A percentile compares a stretch with the other conserved stretches of the same genome.
Conservation (phyloP, 1,139 yeast species). For the Candida sp. region DNA sequence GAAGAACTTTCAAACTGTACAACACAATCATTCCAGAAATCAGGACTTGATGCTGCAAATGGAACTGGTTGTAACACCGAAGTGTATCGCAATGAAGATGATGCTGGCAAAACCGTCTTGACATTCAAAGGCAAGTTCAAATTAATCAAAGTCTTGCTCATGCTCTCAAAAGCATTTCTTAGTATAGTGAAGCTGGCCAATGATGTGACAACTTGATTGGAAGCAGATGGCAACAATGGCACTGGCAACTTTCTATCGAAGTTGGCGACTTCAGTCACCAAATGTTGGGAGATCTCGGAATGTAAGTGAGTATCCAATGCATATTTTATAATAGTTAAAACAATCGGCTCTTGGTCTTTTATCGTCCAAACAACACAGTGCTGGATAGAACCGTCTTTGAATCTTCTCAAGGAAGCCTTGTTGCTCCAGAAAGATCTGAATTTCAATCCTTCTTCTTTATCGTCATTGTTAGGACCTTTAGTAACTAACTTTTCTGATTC, state of each 20-base stretch:
- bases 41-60: slow-evolving; percentile 76
- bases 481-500: slow-evolving; percentile 84
- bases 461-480: slow-evolving; percentile 79
- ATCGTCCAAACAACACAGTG: slow-evolving; percentile 90
- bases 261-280: slow-evolving; percentile 43
- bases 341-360: slow-evolving; percentile 64
- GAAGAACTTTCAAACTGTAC: slow-evolving; percentile 88
- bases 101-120: slow-evolving; percentile 72
- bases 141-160: slow-evolving; percentile 56
- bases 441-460: slow-evolving; percentile 56
- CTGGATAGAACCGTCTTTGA: slow-evolving; percentile 86
- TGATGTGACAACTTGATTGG: slow-evolving; percentile 57
- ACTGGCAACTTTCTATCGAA: slow-evolving; percentile 60
- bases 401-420: slow-evolving; percentile 84
- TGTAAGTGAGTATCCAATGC: slow-evolving; percentile 66
- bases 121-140: slow-evolving; percentile 74
- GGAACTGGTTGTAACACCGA: slow-evolving; percentile 84
- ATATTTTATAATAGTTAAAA: slow-evolving; percentile 67
- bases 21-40: slow-evolving; percentile 79
- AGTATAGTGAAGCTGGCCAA: slow-evolving; percentile 57
- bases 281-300: slow-evolving; percentile 43
- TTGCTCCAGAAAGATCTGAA: slow-evolving; percentile 93
- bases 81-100: slow-evolving; percentile 74
- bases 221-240: slow-evolving; percentile 61
- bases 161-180: slow-evolving; percentile 66